Evolutionary conservation across 805 yeast species (phyloP), one percentile per base, ranked within the genome.

Genomic region (Barnettozyma sp.): DNA sequence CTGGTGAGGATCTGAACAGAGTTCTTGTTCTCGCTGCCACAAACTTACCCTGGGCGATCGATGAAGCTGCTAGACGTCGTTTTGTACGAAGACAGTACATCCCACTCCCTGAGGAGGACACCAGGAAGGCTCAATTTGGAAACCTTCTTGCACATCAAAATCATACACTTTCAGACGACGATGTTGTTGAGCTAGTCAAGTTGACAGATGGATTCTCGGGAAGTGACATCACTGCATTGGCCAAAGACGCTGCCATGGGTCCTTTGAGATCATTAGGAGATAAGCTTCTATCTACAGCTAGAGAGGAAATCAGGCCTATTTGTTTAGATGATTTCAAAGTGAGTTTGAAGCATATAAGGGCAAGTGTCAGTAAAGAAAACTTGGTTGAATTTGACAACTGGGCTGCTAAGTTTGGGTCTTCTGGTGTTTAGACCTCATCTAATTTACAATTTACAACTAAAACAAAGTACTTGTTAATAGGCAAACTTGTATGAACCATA

Each of bases 201-300:
- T 48, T 82, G 45, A 85, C 95, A 0, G 77, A 78, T n/a, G 92
- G 86, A 2, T 86, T 80, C 57, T 84, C 95, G 11, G 97, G 97
- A 1, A 80, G 94, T 45, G 98, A 90, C 59, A 75, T 90, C 32
- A 92, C 97, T 0, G 94, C 97, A 1, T 63, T 90, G 43, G 95
- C 97, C 3, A 92, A 92, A 59, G 98, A 90, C 54, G 94, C 97
- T 4, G 98, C 97, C 1, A 90, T 90, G 97, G 95, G 95, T 3
- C 97, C 98, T 1, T 67, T 92, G 30, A 68, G 98, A 44, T 79
- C 86, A 21, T 63, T 92, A 22, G 97, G 97, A 5, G 97, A 90
- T 39, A 77, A 81, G 36, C 66, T 92, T 38, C 64, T 90, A 46
- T 61, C 66, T 25, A 73, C 76, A 0, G 68, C 85, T 7, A 80